phyloP scores from a whole-genome alignment of 129 eudicot genomes.

The Flaveria brownii region DNA sequence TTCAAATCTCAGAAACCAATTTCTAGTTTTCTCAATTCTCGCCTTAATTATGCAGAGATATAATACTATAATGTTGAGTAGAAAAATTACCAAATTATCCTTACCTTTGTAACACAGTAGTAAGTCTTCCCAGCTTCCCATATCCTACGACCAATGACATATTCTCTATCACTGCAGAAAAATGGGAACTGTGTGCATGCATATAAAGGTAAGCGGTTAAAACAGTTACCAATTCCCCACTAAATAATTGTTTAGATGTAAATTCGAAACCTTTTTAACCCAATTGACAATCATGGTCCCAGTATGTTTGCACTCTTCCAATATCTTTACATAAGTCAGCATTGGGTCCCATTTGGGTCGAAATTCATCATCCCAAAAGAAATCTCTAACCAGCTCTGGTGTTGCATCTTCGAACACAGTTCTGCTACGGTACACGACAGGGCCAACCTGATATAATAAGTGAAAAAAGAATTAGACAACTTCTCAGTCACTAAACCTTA shows the following conservation, averaged over 20 bases:
- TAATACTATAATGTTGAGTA: conserved; percentile 8
- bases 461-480: conserved; percentile 1
- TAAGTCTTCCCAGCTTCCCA: conserved; percentile 88
- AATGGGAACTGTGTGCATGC: conserved; percentile 76
- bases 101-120: conserved; percentile 94
- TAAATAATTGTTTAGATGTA: conserved; percentile 13
- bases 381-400: conserved; percentile 90
- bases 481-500: conserved; percentile 4
- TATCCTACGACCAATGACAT: conserved; percentile 86
- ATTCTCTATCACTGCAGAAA: conserved; percentile 97
- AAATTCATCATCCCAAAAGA: conserved; percentile 97
- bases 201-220: conserved; percentile 18
- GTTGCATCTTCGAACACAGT: conserved; percentile 96
- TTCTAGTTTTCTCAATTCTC: background rate
- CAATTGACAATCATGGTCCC: conserved; percentile 83
- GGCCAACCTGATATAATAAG: conserved; percentile 59
- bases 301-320: conserved; percentile 75
- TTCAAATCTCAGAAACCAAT: background rate
- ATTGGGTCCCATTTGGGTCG: conserved; percentile 99
- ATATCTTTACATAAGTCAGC: conserved; percentile 78
- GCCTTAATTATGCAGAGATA: background rate
- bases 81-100: conserved; percentile 8
- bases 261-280: conserved; percentile 77
- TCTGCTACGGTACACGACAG: conserved; percentile 72
- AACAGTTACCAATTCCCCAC: background rate